Percentiles rank a stretch among this genome's conserved stretches.
Conservation (phyloP, 768 basidiomycete species). For the Leucocoprinus leucothites region DNA sequence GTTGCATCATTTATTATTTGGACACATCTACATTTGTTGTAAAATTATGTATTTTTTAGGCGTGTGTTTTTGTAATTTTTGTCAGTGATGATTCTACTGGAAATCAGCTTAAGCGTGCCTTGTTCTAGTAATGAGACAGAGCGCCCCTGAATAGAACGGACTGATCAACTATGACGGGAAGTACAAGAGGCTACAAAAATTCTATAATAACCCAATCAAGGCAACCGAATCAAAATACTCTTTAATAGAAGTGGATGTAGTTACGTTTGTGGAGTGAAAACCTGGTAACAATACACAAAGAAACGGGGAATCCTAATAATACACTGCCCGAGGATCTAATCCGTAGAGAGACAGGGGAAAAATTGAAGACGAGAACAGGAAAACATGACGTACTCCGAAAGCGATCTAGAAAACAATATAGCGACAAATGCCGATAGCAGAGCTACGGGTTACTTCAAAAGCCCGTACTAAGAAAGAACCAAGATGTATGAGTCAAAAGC, state of each 20-base stretch:
- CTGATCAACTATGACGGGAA: too few relatives aligned
- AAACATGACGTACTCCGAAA: background rate
- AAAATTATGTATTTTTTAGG: too few relatives aligned
- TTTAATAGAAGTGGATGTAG: background rate
- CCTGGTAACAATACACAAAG: slow-evolving; percentile 6
- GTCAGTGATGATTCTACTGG: too few relatives aligned
- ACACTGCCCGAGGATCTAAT: slow-evolving; percentile 2
- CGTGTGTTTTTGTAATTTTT: too few relatives aligned
- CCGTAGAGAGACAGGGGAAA: background rate
- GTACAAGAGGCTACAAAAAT: background rate
- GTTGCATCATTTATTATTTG: too few relatives aligned
- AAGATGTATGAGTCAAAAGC: background rate
- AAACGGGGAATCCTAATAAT: slow-evolving; percentile 1
- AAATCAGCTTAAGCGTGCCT: too few relatives aligned
- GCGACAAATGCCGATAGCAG: slow-evolving; percentile 2
- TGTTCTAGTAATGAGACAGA: too few relatives aligned
- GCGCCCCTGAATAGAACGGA: too few relatives aligned
- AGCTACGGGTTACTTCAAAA: background rate
- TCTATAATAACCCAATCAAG: background rate
- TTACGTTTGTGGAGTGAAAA: slow-evolving; percentile 1
- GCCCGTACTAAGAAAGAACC: background rate
- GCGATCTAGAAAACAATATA: slow-evolving; percentile 6
- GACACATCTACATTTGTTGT: too few relatives aligned
- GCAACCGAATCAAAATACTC: background rate
- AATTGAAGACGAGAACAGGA: background rate